Percentiles rank a stretch among this genome's conserved stretches.
These are phyloP conservation scores for Pinus albicaulis DNA, from an alignment of 75 land plant species.

Conservation along the genomic window DNA sequence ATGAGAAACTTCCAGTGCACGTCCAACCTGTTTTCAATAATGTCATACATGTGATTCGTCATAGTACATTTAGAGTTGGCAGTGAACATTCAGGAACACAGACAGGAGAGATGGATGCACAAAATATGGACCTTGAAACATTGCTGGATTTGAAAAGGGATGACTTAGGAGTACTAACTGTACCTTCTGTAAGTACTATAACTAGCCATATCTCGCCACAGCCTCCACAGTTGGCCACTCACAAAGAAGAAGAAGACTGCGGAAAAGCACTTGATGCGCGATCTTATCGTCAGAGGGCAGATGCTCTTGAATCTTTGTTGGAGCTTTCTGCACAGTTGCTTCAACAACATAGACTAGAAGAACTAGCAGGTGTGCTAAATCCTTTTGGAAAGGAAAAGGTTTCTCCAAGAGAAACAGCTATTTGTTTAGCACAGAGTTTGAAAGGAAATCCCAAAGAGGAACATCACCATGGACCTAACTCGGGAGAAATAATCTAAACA, in stretches of 20 bases:
- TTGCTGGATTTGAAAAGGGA: constrained; percentile 5
- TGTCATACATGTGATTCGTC: constrained; percentile 93
- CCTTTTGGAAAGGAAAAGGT: constrained; percentile 97
- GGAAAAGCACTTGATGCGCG: constrained; percentile 48
- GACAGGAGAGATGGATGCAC: constrained; percentile 34
- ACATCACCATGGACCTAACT: too few relatives aligned
- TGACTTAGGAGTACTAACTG: background rate
- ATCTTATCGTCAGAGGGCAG: constrained; percentile 95
- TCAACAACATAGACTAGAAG: constrained; percentile 84
- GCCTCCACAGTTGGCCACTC: background rate
- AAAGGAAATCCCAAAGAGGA: constrained; percentile 16
- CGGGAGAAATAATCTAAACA: too few relatives aligned
- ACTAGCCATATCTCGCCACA: background rate
- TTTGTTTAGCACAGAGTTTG: constrained; percentile 96
- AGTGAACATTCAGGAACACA: constrained; percentile 25
- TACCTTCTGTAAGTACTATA: background rate
- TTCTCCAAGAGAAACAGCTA: constrained; percentile 98
- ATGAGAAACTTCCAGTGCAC: constrained; percentile 44
- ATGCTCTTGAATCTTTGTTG: constrained; percentile 89
- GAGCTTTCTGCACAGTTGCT: constrained; percentile 92
- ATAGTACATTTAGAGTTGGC: constrained; percentile 90
- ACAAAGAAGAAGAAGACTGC: constrained; percentile 22
- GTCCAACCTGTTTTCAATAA: constrained; percentile 74
- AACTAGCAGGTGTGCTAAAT: constrained; percentile 83
- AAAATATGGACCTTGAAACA: constrained; percentile 16